Base-by-base conservation (phyloP, 2,329 filamentous ascomycete genomes). In the Byssochlamys sp. region DNA sequence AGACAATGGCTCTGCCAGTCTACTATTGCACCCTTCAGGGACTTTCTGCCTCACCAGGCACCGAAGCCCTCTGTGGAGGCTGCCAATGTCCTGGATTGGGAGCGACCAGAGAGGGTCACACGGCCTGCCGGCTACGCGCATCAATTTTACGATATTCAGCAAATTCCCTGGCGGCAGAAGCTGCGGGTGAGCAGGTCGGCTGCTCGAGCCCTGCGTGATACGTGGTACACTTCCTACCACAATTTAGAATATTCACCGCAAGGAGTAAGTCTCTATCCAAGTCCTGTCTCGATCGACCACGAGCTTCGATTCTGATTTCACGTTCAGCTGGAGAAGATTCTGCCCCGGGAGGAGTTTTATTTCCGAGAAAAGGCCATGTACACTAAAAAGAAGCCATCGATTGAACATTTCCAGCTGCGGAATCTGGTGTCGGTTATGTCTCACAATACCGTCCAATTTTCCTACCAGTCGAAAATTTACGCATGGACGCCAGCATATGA, bases 361-460 rank as follows among this genome's bases (percentile, higher is more conserved):
- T 82, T 80, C 66, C 72, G 70, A 3, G 79, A 77, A 57, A 73
- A 74, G 50, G 71, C 76, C 29, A 80, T 80, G 72, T 76, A 78
- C 59, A 79, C 77, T 0, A 70, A 70, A 10, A 76, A 80, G 60
- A 77, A 73, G 56, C 77, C 80, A 3, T 75, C 73, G n/a, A 77
- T 80, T 52, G 75, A 78, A 29, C 82, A 85, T 65, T 84, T 83
- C 61, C 82, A 85, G 62, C 75, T 85, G 2, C 80, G 82, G 12
- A 83, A 84, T 61, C 69, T 83, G 7, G 73, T 85, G 63, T 79
- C 80, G 4, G 77, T 80, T 2, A 78, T 76, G 7, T 78, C 79
- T 11, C 77, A 78, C 48, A 80, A 81, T 59, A 81, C 82, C 53
- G 68, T 84, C 3, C 80, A 80, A 63, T 85, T 83, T 64, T 77